A percentile compares a stretch with the other conserved stretches of the same genome.
These are phyloP conservation scores for Podaxis pistillaris DNA, from an alignment of 768 basidiomycete species.

Conservation along the genomic window DNA sequence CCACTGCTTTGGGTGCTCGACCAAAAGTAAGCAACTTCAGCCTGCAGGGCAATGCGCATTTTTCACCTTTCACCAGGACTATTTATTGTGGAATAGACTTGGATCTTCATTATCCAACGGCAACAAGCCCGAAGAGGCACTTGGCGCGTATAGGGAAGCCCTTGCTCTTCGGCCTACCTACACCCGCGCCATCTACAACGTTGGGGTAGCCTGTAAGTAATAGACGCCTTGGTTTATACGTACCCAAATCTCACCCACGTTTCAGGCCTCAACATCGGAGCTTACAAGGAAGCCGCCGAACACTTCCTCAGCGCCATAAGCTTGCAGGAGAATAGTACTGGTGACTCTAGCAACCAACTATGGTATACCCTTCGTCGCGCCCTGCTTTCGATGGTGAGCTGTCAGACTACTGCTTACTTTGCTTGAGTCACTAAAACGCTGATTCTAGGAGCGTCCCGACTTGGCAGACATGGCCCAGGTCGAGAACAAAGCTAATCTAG, in stretches of 20 bases:
- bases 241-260: constrained; percentile 9
- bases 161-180: constrained; percentile 90
- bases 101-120: constrained; percentile 96
- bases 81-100: constrained; percentile 91
- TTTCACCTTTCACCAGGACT: constrained; percentile 53
- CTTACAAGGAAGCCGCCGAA: constrained; percentile 93
- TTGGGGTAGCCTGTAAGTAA: constrained; percentile 91
- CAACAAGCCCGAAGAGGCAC: constrained; percentile 89
- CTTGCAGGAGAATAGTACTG: constrained; percentile 69
- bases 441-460: constrained; percentile 69
- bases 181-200: constrained; percentile 96
- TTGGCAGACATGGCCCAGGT: constrained; percentile 74
- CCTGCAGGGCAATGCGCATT: neutral
- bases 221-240: neutral
- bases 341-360: constrained; percentile 77
- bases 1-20: constrained; percentile 74
- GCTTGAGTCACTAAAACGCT: constrained; percentile 8
- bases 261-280: constrained; percentile 92
- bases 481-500: constrained; percentile 59
- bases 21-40: constrained; percentile 48
- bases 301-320: constrained; percentile 87
- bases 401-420: neutral
- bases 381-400: constrained; percentile 74
- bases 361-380: constrained; percentile 89
- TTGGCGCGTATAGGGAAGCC: constrained; percentile 88